phyloP scores from a whole-genome alignment of 495 filamentous ascomycete species.

The Apodospora peruviana region DNA sequence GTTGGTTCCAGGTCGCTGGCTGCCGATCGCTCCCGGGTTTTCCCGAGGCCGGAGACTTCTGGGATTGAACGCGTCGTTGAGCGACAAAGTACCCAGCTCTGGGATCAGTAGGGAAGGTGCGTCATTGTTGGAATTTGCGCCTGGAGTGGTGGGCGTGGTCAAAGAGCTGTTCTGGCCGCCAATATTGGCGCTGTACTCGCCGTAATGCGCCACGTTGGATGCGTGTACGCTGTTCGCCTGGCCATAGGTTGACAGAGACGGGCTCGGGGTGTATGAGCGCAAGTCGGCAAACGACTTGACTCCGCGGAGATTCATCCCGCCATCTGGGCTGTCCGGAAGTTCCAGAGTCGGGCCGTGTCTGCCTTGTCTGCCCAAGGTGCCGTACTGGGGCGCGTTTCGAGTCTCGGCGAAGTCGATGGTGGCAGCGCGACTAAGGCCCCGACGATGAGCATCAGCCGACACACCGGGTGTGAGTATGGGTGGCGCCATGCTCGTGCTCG shows the following conservation, averaged over 20 bases:
- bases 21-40: constrained; percentile 72
- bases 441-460: constrained; percentile 66
- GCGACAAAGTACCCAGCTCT: constrained; percentile 52
- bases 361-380: constrained; percentile 68
- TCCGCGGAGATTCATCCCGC: constrained; percentile 58
- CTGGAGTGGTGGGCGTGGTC: constrained; percentile 30
- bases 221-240: constrained; percentile 35
- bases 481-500: constrained; percentile 26
- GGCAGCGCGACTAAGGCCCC: constrained; percentile 83
- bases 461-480: constrained; percentile 55
- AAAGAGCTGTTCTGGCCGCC: constrained; percentile 32
- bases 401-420: constrained; percentile 98
- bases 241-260: constrained; percentile 71
- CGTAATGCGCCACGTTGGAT: constrained; percentile 56
- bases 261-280: constrained; percentile 90
- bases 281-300: constrained; percentile 97
- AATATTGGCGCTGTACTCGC: constrained; percentile 32
- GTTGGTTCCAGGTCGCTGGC: constrained; percentile 71
- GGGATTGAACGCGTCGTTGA: constrained; percentile 60
- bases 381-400: constrained; percentile 63
- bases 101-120: constrained; percentile 55
- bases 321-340: constrained; percentile 75
- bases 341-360: constrained; percentile 64
- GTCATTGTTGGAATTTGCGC: constrained; percentile 58
- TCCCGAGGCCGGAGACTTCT: constrained; percentile 35